Evolutionary conservation across 805 yeast species (phyloP), one percentile per base, ranked within the genome.

Genomic region (Starmerella stellata): DNA sequence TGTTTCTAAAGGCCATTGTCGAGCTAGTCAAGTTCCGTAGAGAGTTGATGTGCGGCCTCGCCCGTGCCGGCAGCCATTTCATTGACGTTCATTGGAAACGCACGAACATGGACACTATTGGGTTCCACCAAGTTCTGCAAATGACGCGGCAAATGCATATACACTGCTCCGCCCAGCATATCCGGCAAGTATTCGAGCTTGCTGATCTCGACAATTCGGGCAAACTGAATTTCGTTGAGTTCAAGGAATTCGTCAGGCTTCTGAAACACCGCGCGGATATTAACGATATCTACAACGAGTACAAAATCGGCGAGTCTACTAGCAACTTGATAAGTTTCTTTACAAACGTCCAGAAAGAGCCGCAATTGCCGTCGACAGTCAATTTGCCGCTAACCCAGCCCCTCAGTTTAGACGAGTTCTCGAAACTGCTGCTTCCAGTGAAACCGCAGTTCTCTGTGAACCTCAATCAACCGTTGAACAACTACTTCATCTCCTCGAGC

Each of bases 401-500:
- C 13, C 43, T 54, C 21, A 37, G 51, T 1, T 44, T 44, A 4
- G 62, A 55, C 19, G 54, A 55, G 19, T 61, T 69, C 43, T 54
- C 62, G 29, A 63, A 63, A 38, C 53, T 58, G 40, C 52, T 69
- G 23, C 54, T 66, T 5, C 52, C 58, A 1, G 40, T 54, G 7
- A 15, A 30, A 9, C 31, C 30, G 13, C 29, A 21, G 15, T 29
- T 15, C 15, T 17, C 15, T 8, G 7, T 31, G 2, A 73, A 74
- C 44, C 62, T 68, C 41, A 52, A 70, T 0, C 61, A 62, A 21
- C 96, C 98, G 0, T 52, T 90, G 28, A 80, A 73, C 52, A 87
- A 85, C 49, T 90, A 92, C 55, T 82, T 63, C 52, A 78, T 92
- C 23, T 82, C 94, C 0, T 81, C 95, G 0, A 83, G 95, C 0